phyloP scores from a whole-genome alignment of 2,329 filamentous ascomycete species.

The Lasiodiplodia gonubiensis region DNA sequence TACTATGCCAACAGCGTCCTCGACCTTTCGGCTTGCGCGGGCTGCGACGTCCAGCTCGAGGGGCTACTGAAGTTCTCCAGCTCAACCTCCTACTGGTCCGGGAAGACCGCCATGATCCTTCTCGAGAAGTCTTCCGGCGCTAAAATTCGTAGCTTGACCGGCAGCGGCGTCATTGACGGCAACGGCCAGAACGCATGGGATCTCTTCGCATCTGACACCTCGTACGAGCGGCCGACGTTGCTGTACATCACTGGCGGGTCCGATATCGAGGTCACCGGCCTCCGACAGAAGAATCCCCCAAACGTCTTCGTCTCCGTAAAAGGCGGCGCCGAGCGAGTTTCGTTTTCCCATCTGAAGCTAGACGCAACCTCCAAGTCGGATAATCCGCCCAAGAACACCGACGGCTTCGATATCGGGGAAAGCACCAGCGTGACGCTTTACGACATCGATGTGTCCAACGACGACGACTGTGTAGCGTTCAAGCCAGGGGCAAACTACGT shows the following conservation, averaged over 20 bases:
- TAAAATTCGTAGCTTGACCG: slow-evolving; percentile 49
- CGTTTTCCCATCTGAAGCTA: slow-evolving; percentile 47
- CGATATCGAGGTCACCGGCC: slow-evolving; percentile 46
- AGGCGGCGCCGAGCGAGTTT: slow-evolving; percentile 44
- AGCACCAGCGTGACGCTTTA: slow-evolving; percentile 47
- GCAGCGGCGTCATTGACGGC: slow-evolving; percentile 53
- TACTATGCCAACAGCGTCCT: slow-evolving; percentile 54
- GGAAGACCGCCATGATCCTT: slow-evolving; percentile 48
- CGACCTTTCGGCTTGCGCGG: slow-evolving; percentile 49
- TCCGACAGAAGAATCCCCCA: slow-evolving; percentile 51
- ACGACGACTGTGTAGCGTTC: slow-evolving; percentile 55
- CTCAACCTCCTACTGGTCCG: slow-evolving; percentile 51
- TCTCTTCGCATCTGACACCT: slow-evolving; percentile 47
- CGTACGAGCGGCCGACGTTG: slow-evolving; percentile 50
- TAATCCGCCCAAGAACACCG: slow-evolving; percentile 50
- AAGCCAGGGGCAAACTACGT: slow-evolving; percentile 51
- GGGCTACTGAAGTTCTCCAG: slow-evolving; percentile 50
- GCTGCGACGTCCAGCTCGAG: slow-evolving; percentile 56
- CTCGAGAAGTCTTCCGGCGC: slow-evolving; percentile 47
- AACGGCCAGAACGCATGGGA: slow-evolving; percentile 55
- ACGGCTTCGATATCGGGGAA: slow-evolving; percentile 52
- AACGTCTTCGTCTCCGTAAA: slow-evolving; percentile 54
- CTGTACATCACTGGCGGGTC: slow-evolving; percentile 49
- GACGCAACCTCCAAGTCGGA: slow-evolving; percentile 48
- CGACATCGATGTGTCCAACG: slow-evolving; percentile 47